Conservation (phyloP, 1,284 basidiomycete genomes). For the Heterobasidion occidentale region DNA sequence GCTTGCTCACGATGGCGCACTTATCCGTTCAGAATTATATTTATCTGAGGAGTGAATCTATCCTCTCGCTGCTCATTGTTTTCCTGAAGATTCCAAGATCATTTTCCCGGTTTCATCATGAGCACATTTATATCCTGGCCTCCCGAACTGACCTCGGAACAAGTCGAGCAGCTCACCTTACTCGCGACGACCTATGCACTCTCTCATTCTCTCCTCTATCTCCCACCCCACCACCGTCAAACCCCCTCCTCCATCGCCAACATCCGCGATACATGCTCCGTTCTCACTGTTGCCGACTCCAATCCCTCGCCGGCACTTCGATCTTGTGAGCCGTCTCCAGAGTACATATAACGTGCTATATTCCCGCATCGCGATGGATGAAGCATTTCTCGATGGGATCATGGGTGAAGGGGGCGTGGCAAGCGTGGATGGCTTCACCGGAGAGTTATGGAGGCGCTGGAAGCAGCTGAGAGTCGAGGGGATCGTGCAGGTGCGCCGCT, state of each 20-base stretch:
- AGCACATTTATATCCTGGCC: slow-evolving; percentile 48
- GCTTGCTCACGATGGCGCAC: too few species aligned
- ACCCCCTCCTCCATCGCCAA: slow-evolving; percentile 42
- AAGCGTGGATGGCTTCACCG: slow-evolving; percentile 83
- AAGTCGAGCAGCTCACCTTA: slow-evolving; percentile 52
- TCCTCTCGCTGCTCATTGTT: too few species aligned
- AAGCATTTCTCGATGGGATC: slow-evolving; percentile 71
- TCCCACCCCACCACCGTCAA: slow-evolving; percentile 40
- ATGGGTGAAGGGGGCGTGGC: slow-evolving; percentile 78
- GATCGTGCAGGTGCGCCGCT: slow-evolving; percentile 33
- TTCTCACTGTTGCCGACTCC: slow-evolving; percentile 85
- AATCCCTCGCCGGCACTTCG: slow-evolving; percentile 71
- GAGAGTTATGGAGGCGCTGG: slow-evolving; percentile 83
- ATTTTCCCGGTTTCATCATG: not conserved
- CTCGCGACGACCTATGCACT: slow-evolving; percentile 82
- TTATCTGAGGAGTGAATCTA: too few species aligned
- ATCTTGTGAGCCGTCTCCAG: slow-evolving; percentile 64
- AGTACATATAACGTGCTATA: slow-evolving; percentile 82
- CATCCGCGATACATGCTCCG: slow-evolving; percentile 82
- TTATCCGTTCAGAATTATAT: too few species aligned
- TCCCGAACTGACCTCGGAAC: slow-evolving; percentile 50
- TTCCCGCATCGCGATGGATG: slow-evolving; percentile 76
- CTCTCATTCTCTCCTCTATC: slow-evolving; percentile 78
- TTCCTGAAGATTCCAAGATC: too few species aligned
- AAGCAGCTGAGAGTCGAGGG: slow-evolving; percentile 60